Percentiles rank a stretch among this genome's conserved stretches.
Conservation (phyloP, 371 early-diverging fungal species). For the Rhizopus sp. region DNA sequence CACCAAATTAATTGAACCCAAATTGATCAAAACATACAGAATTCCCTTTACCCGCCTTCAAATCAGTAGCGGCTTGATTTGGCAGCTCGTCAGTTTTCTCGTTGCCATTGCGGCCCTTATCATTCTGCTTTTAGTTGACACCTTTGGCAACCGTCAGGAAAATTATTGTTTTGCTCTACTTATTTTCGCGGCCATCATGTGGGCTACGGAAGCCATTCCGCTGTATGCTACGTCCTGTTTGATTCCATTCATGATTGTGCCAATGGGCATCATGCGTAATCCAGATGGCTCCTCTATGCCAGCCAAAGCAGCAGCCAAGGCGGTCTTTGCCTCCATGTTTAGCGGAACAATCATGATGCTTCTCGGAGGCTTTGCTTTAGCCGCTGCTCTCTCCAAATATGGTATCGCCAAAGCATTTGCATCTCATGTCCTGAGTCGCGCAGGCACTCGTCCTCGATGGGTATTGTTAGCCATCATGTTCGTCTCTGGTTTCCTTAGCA, state of each 20-base stretch:
- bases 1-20: slow-evolving; percentile 54
- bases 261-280: slow-evolving; percentile 69
- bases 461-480: slow-evolving; percentile 78
- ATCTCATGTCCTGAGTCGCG: slow-evolving; percentile 64
- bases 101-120: slow-evolving; percentile 58
- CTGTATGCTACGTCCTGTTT: slow-evolving; percentile 80
- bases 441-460: slow-evolving; percentile 69
- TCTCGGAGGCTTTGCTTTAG: slow-evolving; percentile 94
- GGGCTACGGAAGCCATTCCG: slow-evolving; percentile 79
- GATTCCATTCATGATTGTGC: slow-evolving; percentile 77
- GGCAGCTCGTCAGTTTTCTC: slow-evolving; percentile 30
- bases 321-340: slow-evolving; percentile 92
- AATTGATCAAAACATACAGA: slow-evolving; percentile 31
- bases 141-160: slow-evolving; percentile 63
- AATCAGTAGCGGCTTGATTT: slow-evolving; percentile 31
- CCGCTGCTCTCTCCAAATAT: slow-evolving; percentile 60
- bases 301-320: slow-evolving; percentile 78
- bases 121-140: slow-evolving; percentile 50
- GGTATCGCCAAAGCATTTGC: slow-evolving; percentile 79
- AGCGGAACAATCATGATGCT: slow-evolving; percentile 94
- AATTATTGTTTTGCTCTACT: slow-evolving; percentile 67
- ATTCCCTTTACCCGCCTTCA: slow-evolving; percentile 41
- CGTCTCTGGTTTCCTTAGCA: slow-evolving; percentile 72
- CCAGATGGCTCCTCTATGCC: slow-evolving; percentile 46
- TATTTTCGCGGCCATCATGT: slow-evolving; percentile 63